Conservation (phyloP, 225 moss, liverwort and hornwort species). For the Bryum argenteum region DNA sequence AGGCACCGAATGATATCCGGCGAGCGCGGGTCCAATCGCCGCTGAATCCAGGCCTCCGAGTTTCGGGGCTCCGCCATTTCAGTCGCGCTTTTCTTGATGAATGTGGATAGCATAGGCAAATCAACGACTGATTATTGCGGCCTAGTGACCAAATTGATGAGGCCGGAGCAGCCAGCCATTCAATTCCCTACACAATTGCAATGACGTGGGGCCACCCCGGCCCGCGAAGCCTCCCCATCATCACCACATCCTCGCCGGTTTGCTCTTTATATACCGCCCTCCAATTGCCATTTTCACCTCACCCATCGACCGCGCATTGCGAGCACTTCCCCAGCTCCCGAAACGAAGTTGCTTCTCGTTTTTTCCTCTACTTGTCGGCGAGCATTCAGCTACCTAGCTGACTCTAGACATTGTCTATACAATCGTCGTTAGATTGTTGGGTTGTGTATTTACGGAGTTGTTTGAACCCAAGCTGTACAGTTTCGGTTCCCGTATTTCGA, state of each 20-base stretch:
- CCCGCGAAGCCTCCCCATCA: background rate
- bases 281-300: conserved; percentile 17
- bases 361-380: too few species aligned
- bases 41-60: background rate
- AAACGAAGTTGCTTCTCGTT: background rate
- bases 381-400: too few species aligned
- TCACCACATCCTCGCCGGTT: conserved; percentile 27
- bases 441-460: too few species aligned
- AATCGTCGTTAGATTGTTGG: too few species aligned
- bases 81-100: background rate
- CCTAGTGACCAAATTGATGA: background rate
- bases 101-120: background rate
- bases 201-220: conserved; percentile 21
- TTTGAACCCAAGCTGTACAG: too few species aligned
- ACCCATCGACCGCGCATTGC: conserved; percentile 16
- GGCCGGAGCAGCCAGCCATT: background rate
- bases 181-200: background rate
- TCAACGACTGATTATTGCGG: background rate
- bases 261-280: conserved; percentile 38
- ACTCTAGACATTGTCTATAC: too few species aligned
- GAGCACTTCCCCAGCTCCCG: background rate
- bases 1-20: too few species aligned
- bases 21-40: background rate
- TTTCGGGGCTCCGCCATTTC: background rate
- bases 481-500: too few species aligned